These are phyloP conservation scores for Paragyromitra xinjiangensis DNA, from an alignment of 495 filamentous ascomycete species.

Conservation along the genomic window DNA sequence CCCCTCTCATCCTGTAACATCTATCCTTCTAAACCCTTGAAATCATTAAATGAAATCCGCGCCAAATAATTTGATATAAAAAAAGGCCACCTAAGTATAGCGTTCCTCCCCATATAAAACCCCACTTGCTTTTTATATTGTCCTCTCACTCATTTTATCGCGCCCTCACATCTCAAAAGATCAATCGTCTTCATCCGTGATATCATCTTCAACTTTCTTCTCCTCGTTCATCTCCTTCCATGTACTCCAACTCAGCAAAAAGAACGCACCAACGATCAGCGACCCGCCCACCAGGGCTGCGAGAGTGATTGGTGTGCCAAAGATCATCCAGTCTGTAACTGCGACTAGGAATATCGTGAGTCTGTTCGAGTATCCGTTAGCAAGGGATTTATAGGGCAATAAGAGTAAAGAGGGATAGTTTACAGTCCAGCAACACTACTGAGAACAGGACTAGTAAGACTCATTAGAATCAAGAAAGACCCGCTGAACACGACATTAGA, in stretches of 20 bases:
- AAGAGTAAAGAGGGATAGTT: neutral
- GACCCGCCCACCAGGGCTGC: slow-evolving; percentile 83
- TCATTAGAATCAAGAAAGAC: slow-evolving; percentile 91
- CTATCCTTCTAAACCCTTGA: neutral
- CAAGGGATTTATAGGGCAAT: neutral
- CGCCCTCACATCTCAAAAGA: neutral
- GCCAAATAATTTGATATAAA: neutral
- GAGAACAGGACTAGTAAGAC: slow-evolving; percentile 88
- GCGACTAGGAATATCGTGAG: slow-evolving; percentile 97
- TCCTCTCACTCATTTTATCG: neutral
- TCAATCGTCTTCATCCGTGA: slow-evolving; percentile 59
- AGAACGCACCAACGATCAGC: slow-evolving; percentile 85
- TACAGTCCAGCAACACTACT: slow-evolving; percentile 84
- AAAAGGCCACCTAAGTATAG: neutral
- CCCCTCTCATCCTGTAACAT: neutral
- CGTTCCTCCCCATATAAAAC: neutral
- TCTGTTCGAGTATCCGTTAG: slow-evolving; percentile 3
- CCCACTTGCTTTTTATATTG: neutral
- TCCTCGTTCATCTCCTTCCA: slow-evolving; percentile 93
- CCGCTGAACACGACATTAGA: slow-evolving; percentile 91
- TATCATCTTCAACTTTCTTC: slow-evolving; percentile 61
- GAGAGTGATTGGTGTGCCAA: slow-evolving; percentile 74
- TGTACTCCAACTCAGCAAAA: slow-evolving; percentile 85
- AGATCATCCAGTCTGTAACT: slow-evolving; percentile 84
- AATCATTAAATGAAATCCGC: neutral